These are phyloP conservation scores for Inosperma sp. DNA, from an alignment of 768 basidiomycete genomes.

Conservation along the genomic window DNA sequence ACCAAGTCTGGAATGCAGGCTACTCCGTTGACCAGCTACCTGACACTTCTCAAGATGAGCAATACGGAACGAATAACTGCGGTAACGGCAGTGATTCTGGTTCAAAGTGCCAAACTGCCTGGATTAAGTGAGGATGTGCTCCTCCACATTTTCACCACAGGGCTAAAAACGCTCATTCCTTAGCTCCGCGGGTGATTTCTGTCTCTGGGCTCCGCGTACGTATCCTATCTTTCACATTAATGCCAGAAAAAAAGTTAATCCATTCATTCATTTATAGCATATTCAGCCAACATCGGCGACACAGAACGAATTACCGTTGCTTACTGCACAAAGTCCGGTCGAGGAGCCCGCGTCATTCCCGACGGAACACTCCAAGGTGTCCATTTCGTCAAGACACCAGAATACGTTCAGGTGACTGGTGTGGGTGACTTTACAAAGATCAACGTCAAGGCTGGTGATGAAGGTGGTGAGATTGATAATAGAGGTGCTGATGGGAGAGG, in stretches of 20 bases:
- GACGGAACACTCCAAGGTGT: conserved; percentile 60
- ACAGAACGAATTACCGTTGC: conserved; percentile 67
- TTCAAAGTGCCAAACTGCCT: conserved; percentile 68
- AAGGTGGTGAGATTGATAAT: conserved; percentile 53
- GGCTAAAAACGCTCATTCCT: conserved; percentile 8
- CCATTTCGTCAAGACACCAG: conserved; percentile 61
- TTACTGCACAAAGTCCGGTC: conserved; percentile 71
- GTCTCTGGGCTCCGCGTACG: conserved; percentile 60
- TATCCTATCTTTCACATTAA: conserved; percentile 1
- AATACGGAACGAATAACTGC: conserved; percentile 65
- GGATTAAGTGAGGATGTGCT: conserved; percentile 51
- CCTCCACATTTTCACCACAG: not conserved
- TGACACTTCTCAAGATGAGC: conserved; percentile 50
- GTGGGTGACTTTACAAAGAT: conserved; percentile 67
- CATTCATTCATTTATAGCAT: conserved; percentile 19
- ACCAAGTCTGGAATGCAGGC: conserved; percentile 52
- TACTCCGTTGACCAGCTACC: conserved; percentile 43
- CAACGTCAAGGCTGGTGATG: conserved; percentile 52
- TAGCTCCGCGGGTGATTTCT: conserved; percentile 65
- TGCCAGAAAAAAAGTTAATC: not conserved
- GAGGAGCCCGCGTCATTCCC: conserved; percentile 71
- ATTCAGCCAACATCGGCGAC: conserved; percentile 57
- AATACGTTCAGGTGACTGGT: conserved; percentile 61
- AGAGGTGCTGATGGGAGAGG: conserved; percentile 51
- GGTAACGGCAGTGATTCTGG: conserved; percentile 50